phyloP scores from a whole-genome alignment of 352 stramenopile genomes.

The Aphanomyces euteiches region DNA sequence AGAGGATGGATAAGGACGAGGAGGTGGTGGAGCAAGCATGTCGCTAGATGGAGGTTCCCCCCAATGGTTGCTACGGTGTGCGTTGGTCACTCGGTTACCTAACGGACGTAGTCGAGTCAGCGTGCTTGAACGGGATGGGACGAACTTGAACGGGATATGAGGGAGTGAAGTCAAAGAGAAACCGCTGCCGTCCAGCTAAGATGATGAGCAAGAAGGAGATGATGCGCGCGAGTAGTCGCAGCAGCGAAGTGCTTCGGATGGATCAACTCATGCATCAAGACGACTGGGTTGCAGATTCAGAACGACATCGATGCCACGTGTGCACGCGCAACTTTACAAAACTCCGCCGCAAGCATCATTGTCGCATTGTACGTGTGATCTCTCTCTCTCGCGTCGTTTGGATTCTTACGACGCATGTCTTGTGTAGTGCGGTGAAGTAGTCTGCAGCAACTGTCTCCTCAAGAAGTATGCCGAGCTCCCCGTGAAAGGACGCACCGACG shows the following conservation, averaged over 20 bases:
- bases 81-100: no score
- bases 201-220: conserved; percentile 23
- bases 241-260: conserved; percentile 85
- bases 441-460: conserved; percentile 82
- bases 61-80: no score
- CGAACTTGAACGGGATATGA: no score
- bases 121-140: no score
- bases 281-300: conserved; percentile 84
- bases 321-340: conserved; percentile 86
- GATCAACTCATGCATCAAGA: conserved; percentile 85
- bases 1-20: no score
- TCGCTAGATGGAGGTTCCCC: no score
- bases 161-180: conserved; percentile 48
- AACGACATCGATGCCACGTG: conserved; percentile 84
- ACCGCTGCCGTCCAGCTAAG: conserved; percentile 41
- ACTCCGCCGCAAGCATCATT: conserved; percentile 87
- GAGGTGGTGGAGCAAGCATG: no score
- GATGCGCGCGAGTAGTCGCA: conserved; percentile 33
- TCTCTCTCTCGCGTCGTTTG: conserved; percentile 4
- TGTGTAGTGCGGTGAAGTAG: conserved; percentile 75
- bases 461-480: conserved; percentile 85
- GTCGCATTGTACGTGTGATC: conserved; percentile 60
- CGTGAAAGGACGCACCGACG: conserved; percentile 76
- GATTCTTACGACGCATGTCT: conserved; percentile 4
- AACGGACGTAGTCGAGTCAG: no score